These are phyloP conservation scores for Yueomyces sp. DNA, from an alignment of 805 yeast genomes.

Conservation along the genomic window DNA sequence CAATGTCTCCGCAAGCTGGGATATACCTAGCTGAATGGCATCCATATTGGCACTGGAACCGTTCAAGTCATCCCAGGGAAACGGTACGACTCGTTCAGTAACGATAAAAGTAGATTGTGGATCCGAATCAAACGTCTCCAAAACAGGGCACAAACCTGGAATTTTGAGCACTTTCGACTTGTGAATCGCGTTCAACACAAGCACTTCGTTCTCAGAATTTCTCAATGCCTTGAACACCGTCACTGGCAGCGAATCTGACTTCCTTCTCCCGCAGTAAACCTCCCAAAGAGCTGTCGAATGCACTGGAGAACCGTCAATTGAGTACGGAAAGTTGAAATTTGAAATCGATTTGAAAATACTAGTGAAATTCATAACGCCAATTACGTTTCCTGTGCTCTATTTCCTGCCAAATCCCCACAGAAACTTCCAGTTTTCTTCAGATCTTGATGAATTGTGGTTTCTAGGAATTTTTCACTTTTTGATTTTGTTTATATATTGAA, in stretches of 20 bases:
- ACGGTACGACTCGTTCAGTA: conserved; percentile 16
- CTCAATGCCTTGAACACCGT: conserved; percentile 16
- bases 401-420: no score
- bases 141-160: conserved; percentile 19
- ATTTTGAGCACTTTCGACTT: conserved; percentile 16
- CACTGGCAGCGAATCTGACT: conserved; percentile 17
- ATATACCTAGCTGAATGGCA: conserved; percentile 14
- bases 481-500: no score
- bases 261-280: conserved; percentile 16
- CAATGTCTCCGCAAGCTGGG: conserved; percentile 15
- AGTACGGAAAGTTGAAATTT: conserved; percentile 22
- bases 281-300: conserved; percentile 16
- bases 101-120: conserved; percentile 14
- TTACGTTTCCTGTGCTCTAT: no score
- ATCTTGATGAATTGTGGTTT: no score
- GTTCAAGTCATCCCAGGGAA: conserved; percentile 7
- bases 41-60: conserved; percentile 5
- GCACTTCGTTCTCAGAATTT: conserved; percentile 5
- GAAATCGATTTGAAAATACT: conserved; percentile 20
- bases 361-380: conserved; percentile 16
- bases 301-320: conserved; percentile 12
- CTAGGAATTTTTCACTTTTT: no score
- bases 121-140: conserved; percentile 18
- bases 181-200: conserved; percentile 15
- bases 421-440: no score